Evolutionary conservation across 164 flowering plant species (phyloP), one percentile per base, ranked within the genome.

Genomic region (Cinnamomum chago): DNA sequence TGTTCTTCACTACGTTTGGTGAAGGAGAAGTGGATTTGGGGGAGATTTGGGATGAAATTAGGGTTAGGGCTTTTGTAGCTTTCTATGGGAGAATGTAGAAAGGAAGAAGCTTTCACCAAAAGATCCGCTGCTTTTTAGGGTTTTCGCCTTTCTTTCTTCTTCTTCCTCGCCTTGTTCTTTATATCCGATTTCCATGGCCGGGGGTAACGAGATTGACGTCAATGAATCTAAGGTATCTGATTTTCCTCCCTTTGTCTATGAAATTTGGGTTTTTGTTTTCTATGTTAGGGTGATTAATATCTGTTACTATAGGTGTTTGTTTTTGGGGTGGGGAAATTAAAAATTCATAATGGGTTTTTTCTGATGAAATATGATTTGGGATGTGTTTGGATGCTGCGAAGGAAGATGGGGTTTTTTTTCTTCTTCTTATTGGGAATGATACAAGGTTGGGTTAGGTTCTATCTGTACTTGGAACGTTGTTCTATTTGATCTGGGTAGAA

Each of bases 201-300:
- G 89, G 47, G 82, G 82, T 69, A 83, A 85, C 73, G 84, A 85
- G 81, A 76, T 89, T 68, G 88, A 82, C 76, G 83, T 83, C 73
- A 88, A 69, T 81, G 95, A 90, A 65, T 81, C 88, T 71, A 85
- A 81, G 95, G 95, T 90, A 80, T 3, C 51, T 13, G 15, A 18
- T 40, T 40, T 55, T 55, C 60, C 60, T 20, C n/a, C n/a, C 60
- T 15, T 7, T 20, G 25, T 1, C n/a, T 55, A 1, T 35, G 13
- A 17, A 12, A 5, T 22, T 68, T 47, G n/a, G 51, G 1, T 35
- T 47, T 20, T n/a, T 68, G 11, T 68, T 7, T 40, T 40, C 3
- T 1, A 3, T 55, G n/a, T 68, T 25, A 25, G 62, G 62, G 62
- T 15, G 62, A n/a, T 17, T 58, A 65, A 2, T n/a, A 65, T 17